Percentiles rank a stretch among this genome's conserved stretches.
These are phyloP conservation scores for Clohesyomyces aquaticus DNA, from an alignment of 495 filamentous ascomycete genomes.

Conservation along the genomic window DNA sequence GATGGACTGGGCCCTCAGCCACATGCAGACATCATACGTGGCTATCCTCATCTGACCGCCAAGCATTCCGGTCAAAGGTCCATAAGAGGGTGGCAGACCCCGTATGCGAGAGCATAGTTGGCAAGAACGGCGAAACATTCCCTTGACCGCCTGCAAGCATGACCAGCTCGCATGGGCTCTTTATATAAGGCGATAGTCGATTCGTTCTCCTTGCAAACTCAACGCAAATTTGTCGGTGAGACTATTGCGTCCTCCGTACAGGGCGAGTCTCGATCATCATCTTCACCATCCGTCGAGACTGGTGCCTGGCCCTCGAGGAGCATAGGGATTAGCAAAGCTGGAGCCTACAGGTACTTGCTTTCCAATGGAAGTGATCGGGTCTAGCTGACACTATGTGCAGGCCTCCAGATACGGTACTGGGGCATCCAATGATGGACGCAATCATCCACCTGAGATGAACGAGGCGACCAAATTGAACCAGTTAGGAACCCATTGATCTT, in stretches of 20 bases:
- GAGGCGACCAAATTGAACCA: background rate
- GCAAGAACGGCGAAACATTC: no score
- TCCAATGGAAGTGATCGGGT: background rate
- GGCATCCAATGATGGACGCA: background rate
- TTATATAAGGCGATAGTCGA: no score
- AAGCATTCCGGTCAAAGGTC: background rate
- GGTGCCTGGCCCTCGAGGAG: background rate
- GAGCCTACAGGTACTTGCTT: background rate
- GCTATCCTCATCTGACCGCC: background rate
- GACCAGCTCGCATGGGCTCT: no score
- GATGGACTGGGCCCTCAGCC: background rate
- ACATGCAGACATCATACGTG: background rate
- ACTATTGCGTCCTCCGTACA: no score
- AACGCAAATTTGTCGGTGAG: no score
- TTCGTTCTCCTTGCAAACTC: no score
- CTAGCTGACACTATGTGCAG: background rate
- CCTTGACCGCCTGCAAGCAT: no score
- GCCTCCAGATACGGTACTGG: background rate
- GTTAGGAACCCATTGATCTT: no score
- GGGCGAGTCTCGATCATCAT: background rate
- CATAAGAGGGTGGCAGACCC: background rate
- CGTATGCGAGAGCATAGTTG: no score
- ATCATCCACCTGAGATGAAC: background rate
- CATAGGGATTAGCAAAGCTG: background rate
- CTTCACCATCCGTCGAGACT: background rate